These are phyloP conservation scores for Neurospora sp. DNA, from an alignment of 495 filamentous ascomycete species.

Conservation along the genomic window DNA sequence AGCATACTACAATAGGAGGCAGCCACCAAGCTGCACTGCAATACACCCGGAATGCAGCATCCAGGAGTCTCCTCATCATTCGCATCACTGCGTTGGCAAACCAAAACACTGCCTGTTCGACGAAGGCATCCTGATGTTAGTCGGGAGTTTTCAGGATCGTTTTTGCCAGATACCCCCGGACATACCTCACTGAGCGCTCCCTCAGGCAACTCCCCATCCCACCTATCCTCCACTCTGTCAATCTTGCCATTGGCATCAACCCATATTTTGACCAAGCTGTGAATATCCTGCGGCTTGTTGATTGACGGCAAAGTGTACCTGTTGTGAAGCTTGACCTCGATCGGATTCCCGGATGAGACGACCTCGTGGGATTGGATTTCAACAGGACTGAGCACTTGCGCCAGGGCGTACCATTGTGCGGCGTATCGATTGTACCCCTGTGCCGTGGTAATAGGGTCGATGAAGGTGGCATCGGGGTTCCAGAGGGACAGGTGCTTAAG, in stretches of 20 bases:
- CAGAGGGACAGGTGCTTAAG: slow-evolving; percentile 46
- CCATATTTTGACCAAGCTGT: slow-evolving; percentile 37
- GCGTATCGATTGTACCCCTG: slow-evolving; percentile 37
- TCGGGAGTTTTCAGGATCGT: neutral
- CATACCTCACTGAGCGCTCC: slow-evolving; percentile 38
- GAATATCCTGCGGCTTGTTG: slow-evolving; percentile 41
- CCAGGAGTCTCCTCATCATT: neutral
- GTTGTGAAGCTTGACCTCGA: slow-evolving; percentile 40
- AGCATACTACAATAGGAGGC: slow-evolving; percentile 18
- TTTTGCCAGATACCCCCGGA: neutral
- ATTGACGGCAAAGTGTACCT: slow-evolving; percentile 44
- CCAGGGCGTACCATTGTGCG: slow-evolving; percentile 39
- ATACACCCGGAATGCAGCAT: slow-evolving; percentile 11
- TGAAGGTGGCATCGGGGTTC: slow-evolving; percentile 35
- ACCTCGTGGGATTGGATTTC: slow-evolving; percentile 40
- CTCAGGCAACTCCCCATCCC: slow-evolving; percentile 44
- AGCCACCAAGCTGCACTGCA: slow-evolving; percentile 29
- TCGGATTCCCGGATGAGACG: slow-evolving; percentile 42
- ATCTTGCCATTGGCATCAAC: slow-evolving; percentile 36
- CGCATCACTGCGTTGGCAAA: neutral
- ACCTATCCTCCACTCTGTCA: slow-evolving; percentile 44
- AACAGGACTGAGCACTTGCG: slow-evolving; percentile 18
- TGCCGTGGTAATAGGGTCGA: slow-evolving; percentile 43
- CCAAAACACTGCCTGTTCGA: neutral
- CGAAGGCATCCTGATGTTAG: neutral